Percentiles rank a stretch among this genome's conserved stretches.
phyloP scores from a whole-genome alignment of 306 rosid species.

The Crotalaria pallida region DNA sequence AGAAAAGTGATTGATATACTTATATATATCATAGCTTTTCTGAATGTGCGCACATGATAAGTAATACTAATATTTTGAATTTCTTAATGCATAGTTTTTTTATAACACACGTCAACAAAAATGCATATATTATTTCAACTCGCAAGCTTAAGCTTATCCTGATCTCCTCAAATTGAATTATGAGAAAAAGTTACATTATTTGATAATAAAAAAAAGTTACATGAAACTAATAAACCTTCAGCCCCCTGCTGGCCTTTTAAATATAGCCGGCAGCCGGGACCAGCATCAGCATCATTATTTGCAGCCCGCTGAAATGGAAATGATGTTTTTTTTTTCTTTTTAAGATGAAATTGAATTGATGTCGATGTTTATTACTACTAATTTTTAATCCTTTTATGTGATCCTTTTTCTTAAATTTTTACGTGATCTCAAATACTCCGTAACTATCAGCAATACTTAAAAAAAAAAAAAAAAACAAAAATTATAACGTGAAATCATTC shows the following conservation, averaged over 20 bases:
- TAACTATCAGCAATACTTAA: too few species aligned
- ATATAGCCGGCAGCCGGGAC: conserved; percentile 28
- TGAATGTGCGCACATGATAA: neutral
- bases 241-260: neutral
- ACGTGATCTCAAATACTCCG: too few species aligned
- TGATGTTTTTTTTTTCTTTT: too few species aligned
- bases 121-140: neutral
- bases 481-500: too few species aligned
- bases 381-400: too few species aligned
- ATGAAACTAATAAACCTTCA: neutral
- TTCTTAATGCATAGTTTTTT: neutral
- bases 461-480: too few species aligned
- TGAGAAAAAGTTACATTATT: neutral
- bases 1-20: neutral
- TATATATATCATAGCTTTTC: neutral
- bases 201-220: neutral
- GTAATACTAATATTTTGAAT: too few species aligned
- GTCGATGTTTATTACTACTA: too few species aligned
- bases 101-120: neutral
- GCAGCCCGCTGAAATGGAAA: neutral
- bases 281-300: neutral
- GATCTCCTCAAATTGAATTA: neutral
- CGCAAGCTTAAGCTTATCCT: neutral
- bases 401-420: too few species aligned
- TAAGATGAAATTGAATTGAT: too few species aligned